These are phyloP conservation scores for Avena insularis DNA, from an alignment of 176 grass and related monocot genomes.

Conservation along the genomic window DNA sequence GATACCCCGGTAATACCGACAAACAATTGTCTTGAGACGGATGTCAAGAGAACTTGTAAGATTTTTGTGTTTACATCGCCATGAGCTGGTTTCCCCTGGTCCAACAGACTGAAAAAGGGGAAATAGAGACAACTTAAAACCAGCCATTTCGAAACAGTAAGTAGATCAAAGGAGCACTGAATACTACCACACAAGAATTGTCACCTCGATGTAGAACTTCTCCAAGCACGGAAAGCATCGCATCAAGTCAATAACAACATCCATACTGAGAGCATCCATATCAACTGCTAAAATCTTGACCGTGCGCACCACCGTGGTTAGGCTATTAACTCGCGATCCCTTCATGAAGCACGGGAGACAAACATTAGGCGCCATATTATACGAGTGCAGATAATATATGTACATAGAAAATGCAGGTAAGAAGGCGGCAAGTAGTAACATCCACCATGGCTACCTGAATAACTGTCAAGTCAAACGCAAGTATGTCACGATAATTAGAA, in stretches of 20 bases:
- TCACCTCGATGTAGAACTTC: neutral
- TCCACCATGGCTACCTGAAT: neutral
- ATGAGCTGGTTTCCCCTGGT: neutral
- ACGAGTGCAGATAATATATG: too few relatives aligned
- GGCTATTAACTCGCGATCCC: neutral
- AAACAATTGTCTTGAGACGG: neutral
- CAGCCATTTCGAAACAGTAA: neutral
- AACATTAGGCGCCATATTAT: neutral
- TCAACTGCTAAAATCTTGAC: slow-evolving; percentile 9
- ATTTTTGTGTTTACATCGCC: neutral
- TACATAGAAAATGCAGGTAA: neutral
- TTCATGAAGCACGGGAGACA: neutral
- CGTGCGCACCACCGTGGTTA: neutral
- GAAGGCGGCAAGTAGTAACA: too few relatives aligned
- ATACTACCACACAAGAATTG: neutral
- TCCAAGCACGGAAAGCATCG: slow-evolving; percentile 3
- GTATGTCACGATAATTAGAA: neutral
- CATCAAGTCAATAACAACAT: slow-evolving; percentile 1
- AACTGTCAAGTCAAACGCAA: neutral
- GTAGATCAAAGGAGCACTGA: neutral
- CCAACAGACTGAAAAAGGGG: neutral
- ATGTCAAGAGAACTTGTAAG: neutral
- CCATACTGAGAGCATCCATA: neutral
- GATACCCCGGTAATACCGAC: neutral
- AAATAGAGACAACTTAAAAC: neutral